Evolutionary conservation across 257 asterid genomes (phyloP).

Genomic region (Mitragyna speciosa): DNA sequence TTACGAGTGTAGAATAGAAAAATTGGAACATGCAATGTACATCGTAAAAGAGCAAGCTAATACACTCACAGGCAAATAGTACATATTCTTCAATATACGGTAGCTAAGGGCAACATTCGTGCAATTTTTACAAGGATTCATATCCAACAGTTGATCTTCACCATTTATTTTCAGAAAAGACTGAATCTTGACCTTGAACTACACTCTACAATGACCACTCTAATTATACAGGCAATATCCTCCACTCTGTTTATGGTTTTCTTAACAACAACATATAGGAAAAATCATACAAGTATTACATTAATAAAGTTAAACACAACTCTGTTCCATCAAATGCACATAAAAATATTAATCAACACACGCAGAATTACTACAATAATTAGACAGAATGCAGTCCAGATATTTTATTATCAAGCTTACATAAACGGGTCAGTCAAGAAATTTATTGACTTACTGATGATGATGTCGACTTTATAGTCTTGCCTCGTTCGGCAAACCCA

Average conservation of each 20-base stretch:
- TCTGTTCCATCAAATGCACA: not conserved
- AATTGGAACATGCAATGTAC: not conserved
- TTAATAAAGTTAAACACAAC: not conserved
- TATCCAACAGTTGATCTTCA: not conserved
- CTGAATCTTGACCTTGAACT: not conserved
- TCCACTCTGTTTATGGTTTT: not conserved
- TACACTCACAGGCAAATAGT: not conserved
- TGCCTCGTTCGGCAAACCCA: slow-evolving; percentile 59
- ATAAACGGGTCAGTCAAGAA: not conserved
- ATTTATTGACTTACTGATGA: slow-evolving; percentile 51
- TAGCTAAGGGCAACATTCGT: not conserved
- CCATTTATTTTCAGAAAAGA: not conserved
- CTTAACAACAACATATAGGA: not conserved
- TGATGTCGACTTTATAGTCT: slow-evolving; percentile 56
- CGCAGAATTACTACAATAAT: not conserved
- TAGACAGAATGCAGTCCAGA: not conserved
- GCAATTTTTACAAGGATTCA: not conserved
- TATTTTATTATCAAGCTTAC: not conserved
- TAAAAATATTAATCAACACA: not conserved
- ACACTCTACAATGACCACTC: too few species aligned
- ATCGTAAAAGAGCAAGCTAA: not conserved
- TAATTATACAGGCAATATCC: not conserved
- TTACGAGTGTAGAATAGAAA: too few species aligned
- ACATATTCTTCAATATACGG: not conserved
- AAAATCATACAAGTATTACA: not conserved